phyloP scores from a whole-genome alignment of 2,329 filamentous ascomycete species.

The Iodosphaeria phyllophila region DNA sequence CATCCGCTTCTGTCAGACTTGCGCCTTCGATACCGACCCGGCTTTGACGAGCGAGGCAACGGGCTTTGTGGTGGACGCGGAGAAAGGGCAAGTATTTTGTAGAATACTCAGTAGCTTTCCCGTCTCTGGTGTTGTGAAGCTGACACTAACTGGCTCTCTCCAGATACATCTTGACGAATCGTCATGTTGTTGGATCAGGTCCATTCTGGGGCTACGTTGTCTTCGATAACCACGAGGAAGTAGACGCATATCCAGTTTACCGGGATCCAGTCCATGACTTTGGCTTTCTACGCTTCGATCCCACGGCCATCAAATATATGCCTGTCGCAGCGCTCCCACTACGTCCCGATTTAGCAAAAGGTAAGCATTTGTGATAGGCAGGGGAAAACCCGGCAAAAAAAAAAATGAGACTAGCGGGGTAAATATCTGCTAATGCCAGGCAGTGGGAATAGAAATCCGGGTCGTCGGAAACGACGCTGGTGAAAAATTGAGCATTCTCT shows the following conservation, averaged over 20 bases:
- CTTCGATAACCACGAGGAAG: conserved; percentile 96
- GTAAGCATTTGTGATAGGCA: too few relatives aligned
- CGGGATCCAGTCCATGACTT: conserved; percentile 98
- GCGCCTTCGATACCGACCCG: conserved; percentile 92
- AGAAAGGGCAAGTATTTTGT: conserved; percentile 57
- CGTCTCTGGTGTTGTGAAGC: neutral
- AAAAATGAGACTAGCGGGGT: too few relatives aligned
- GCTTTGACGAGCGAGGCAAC: conserved; percentile 91
- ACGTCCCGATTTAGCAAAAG: conserved; percentile 66
- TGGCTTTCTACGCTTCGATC: conserved; percentile 89
- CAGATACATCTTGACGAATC: conserved; percentile 67
- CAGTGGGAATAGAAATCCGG: conserved; percentile 80
- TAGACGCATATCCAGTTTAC: conserved; percentile 91
- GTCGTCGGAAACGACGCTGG: conserved; percentile 98
- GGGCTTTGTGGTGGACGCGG: conserved; percentile 90
- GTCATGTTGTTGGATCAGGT: conserved; percentile 85
- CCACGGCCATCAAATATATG: conserved; percentile 95
- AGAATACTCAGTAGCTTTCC: neutral
- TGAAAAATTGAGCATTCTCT: conserved; percentile 94
- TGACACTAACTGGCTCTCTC: neutral
- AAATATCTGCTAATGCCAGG: too few relatives aligned
- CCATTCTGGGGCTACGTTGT: conserved; percentile 98
- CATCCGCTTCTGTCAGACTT: conserved; percentile 98
- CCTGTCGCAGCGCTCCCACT: conserved; percentile 62
- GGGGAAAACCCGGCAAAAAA: too few relatives aligned